A percentile compares a stretch with the other conserved stretches of the same genome.
These are phyloP conservation scores for Spongispora temasekensis DNA, from an alignment of 1,284 basidiomycete genomes.

Conservation along the genomic window DNA sequence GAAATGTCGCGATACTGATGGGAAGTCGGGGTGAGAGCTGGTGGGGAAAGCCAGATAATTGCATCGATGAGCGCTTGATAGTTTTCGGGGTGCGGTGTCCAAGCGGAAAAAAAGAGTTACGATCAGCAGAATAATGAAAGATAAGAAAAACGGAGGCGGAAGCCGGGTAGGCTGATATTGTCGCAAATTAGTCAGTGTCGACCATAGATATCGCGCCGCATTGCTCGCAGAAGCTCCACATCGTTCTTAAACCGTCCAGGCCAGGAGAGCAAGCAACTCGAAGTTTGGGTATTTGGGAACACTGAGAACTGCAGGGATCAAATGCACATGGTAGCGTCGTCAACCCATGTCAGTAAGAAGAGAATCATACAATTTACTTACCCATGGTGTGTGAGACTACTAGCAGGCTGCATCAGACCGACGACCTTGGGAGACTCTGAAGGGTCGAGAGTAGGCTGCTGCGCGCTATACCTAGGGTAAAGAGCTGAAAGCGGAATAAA, in stretches of 20 bases:
- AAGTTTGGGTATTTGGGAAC: slow-evolving; percentile 77
- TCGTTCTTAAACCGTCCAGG: slow-evolving; percentile 63
- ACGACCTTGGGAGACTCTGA: slow-evolving; percentile 46
- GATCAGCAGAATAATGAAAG: slow-evolving; percentile 38
- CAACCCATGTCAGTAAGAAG: slow-evolving; percentile 10
- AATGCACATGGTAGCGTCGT: slow-evolving; percentile 10
- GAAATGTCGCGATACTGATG: slow-evolving; percentile 15
- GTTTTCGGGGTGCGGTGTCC: slow-evolving; percentile 27
- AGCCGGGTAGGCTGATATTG: slow-evolving; percentile 4
- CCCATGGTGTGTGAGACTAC: slow-evolving; percentile 68
- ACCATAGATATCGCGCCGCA: slow-evolving; percentile 87
- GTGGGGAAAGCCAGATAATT: slow-evolving; percentile 10
- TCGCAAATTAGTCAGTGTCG: slow-evolving; percentile 56
- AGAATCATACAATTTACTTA: slow-evolving; percentile 44
- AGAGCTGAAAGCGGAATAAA: slow-evolving; percentile 39
- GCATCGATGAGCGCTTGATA: slow-evolving; percentile 22
- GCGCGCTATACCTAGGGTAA: slow-evolving; percentile 65
- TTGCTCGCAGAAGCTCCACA: slow-evolving; percentile 86
- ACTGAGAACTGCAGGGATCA: slow-evolving; percentile 50
- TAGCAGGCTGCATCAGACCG: slow-evolving; percentile 70
- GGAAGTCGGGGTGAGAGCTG: slow-evolving; percentile 14
- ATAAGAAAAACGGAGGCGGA: slow-evolving; percentile 32
- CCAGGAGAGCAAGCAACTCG: slow-evolving; percentile 65
- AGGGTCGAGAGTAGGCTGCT: slow-evolving; percentile 53
- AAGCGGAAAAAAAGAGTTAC: slow-evolving; percentile 25